Evolutionary conservation across 805 yeast genomes (phyloP), one percentile per base, ranked within the genome.

Genomic region (Lipomyces sp.): DNA sequence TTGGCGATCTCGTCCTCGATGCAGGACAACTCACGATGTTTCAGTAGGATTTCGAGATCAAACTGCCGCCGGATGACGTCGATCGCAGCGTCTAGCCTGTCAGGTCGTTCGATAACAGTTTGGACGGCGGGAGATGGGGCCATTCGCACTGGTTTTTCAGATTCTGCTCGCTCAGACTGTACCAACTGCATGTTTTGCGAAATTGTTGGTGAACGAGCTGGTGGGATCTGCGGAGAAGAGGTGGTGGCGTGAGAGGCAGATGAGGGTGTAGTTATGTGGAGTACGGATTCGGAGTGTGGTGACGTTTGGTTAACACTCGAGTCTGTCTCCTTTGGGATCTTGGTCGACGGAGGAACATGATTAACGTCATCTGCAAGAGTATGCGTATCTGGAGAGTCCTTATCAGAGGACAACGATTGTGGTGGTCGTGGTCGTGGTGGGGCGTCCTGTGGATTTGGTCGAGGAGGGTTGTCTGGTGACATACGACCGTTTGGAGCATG

Each of bases 1-100:
- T 75, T 76, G 30, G 78, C 76, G 51, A 77, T 77, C 61, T 76
- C 77, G 64, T 77, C 77, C 60, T 77, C 79, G 45, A 77, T 77
- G 24, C 60, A 53, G 18, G 73, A 66, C 33, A 76, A 73, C 65
- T 77, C 79, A 15, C 79, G 70, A 62, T 77, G 79, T 66, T 77
- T 77, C 66, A 77, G 76, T 61, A 77, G 70, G 48, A 77, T 76
- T 71, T 77, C 79, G 66, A 77, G 67, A 69, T 77, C 79, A 55
- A 77, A 77, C 72, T 76, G 79, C 34, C 65, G 64, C 48, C 67
- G 65, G 33, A 67, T 67, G 58, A 67, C 71, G 59, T 62, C 69
- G 42, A 53, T 30, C 34, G 64, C 64, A 4, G 60, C 62, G 1
- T 58, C 64, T 15, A 39, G 29, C 39, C 18, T 18, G 11, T 11